These are phyloP conservation scores for Eucalyptus sideroxylon DNA, from an alignment of 345 rosid species.

Conservation along the genomic window DNA sequence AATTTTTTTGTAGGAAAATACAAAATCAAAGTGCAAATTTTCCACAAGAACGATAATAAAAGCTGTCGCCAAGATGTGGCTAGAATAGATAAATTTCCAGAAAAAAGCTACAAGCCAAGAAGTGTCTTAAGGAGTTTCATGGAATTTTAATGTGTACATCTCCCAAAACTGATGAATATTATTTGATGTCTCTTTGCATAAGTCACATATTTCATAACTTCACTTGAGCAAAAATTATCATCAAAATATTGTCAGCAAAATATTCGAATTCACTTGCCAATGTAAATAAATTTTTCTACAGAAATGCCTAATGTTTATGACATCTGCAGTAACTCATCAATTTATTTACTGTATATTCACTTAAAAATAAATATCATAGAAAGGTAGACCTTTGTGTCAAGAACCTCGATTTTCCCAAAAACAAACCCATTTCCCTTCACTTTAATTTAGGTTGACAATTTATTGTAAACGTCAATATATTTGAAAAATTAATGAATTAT, in stretches of 20 bases:
- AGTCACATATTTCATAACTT: background rate
- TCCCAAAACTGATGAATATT: background rate
- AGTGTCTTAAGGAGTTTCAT: background rate
- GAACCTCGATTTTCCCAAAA: background rate
- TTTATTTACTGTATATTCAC: background rate
- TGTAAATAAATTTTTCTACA: background rate
- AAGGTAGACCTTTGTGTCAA: background rate
- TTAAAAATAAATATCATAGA: background rate
- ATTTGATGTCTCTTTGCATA: background rate
- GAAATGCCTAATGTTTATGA: background rate
- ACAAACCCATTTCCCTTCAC: background rate
- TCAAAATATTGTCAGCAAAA: background rate
- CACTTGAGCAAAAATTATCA: background rate
- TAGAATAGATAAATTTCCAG: background rate
- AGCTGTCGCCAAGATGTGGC: background rate
- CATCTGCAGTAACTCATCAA: background rate
- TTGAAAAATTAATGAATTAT: too few relatives aligned
- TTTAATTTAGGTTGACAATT: background rate
- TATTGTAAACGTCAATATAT: background rate
- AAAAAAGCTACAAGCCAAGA: background rate
- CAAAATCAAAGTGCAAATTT: background rate
- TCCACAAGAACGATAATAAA: background rate
- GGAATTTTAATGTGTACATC: background rate
- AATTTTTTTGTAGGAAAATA: background rate
- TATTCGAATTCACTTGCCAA: background rate